Evolutionary conservation across 257 asterid genomes (phyloP).

Genomic region (Solanum appendiculatum): DNA sequence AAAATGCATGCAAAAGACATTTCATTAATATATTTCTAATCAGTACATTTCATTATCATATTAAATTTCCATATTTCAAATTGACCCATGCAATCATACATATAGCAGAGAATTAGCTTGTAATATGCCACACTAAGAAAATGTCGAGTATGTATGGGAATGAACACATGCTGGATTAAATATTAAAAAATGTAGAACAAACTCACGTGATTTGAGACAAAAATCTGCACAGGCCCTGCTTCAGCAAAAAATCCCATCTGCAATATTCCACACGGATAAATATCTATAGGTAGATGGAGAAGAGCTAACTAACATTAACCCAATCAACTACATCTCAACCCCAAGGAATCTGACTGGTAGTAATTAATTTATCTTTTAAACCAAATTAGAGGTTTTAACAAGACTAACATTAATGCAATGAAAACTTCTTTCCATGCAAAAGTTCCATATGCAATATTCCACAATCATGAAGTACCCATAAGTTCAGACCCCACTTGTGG

Average conservation of each 20-base stretch:
- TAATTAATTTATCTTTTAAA: not conserved
- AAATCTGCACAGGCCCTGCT: constrained; percentile 96
- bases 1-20: not conserved
- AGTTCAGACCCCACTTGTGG: no score
- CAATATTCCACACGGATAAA: constrained; percentile 3
- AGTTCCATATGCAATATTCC: not conserved
- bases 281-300: not conserved
- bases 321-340: not conserved
- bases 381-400: not conserved
- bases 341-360: not conserved
- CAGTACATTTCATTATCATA: not conserved
- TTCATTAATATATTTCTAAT: not conserved
- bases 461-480: not conserved
- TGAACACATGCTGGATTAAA: not conserved
- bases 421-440: not conserved
- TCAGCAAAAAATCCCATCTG: constrained; percentile 99
- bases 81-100: not conserved
- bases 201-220: constrained; percentile 85
- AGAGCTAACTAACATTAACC: not conserved
- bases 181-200: not conserved
- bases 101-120: not conserved
- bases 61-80: not conserved
- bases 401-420: not conserved
- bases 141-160: not conserved
- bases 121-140: not conserved